A percentile compares a stretch with the other conserved stretches of the same genome.
phyloP scores from a whole-genome alignment of 352 stramenopile genomes.

The Halophytophthora polymorphica region DNA sequence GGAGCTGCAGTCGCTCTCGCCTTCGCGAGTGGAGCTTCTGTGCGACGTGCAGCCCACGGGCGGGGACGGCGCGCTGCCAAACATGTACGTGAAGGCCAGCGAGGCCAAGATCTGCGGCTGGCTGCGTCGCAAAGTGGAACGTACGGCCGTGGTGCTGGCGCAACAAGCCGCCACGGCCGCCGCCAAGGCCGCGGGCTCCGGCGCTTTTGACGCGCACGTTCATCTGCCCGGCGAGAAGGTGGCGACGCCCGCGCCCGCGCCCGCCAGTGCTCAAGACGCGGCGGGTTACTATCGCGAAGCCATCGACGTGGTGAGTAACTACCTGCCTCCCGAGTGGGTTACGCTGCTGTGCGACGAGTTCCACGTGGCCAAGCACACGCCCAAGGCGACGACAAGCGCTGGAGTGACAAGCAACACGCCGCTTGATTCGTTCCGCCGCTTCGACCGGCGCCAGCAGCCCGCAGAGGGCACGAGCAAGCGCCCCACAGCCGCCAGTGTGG shows the following conservation, averaged over 20 bases:
- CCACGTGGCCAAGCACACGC: constrained; percentile 24
- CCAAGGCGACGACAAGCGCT: constrained; percentile 11
- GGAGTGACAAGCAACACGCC: constrained; percentile 13
- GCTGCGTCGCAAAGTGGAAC: constrained; percentile 51
- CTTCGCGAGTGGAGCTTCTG: constrained; percentile 34
- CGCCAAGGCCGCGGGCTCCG: constrained; percentile 10
- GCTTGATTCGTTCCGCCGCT: constrained; percentile 34
- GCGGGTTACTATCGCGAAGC: constrained; percentile 35
- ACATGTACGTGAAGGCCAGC: constrained; percentile 57
- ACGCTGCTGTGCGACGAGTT: constrained; percentile 46
- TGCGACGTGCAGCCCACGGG: constrained; percentile 53
- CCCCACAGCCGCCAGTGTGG: constrained; percentile 21
- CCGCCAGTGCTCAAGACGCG: constrained; percentile 11
- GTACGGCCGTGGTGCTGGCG: constrained; percentile 36
- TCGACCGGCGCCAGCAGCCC: constrained; percentile 25
- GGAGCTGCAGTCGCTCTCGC: constrained; percentile 29
- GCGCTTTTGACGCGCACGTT: constrained; percentile 38
- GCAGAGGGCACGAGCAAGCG: constrained; percentile 38
- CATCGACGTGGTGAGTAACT: constrained; percentile 59
- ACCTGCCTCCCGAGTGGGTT: constrained; percentile 42
- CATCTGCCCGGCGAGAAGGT: constrained; percentile 20
- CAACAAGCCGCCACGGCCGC: constrained; percentile 24
- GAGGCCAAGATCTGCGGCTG: constrained; percentile 51
- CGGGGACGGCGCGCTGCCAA: constrained; percentile 38
- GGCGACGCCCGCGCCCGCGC: neutral